Base-by-base conservation (phyloP, 345 rosid genomes). In the Euphorbia pulcherrima region DNA sequence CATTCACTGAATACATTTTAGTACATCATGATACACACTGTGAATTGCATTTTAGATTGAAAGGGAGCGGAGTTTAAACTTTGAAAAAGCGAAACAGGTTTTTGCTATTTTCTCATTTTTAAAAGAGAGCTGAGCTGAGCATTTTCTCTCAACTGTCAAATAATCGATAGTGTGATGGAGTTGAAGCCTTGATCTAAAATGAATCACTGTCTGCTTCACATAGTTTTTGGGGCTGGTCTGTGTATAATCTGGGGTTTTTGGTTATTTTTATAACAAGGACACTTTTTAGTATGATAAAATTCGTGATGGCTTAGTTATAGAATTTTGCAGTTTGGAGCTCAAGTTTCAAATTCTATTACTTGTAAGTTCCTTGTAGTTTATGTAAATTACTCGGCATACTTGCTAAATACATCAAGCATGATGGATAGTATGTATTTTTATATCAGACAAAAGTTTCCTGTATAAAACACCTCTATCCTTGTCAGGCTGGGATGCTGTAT, bases 381-480 rank as follows among this genome's bases (percentile, higher is more conserved):
- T 54, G 23, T 21, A 21, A 54, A 54, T 2, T 6, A 51, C 4
- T 65, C 28, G 20, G 28, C 35, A 33, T 6, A 51, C 4, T 65
- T 41, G 20, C 29, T 26, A 33, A 65, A 12, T 65, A 18, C n/a
- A 29, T 8, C 23, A n/a, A 50, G 58, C 44, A 48, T 26, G 20
- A 50, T 48, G 68, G 56, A 27, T 18, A 6, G 68, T 48, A 46
- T 65, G 57, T n/a, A 50, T 33, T 21, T 23, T 20, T 48, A 13
- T 12, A 33, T 33, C 3, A 2, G 4, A 33, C 37, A 33, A 33
- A 20, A 44, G 50, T 44, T 44, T 7, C 18, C 12, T 44, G 12
- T 44, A 44, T 14, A 12, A 10, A 44, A 44, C 50, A 44, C 50
- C 2, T 44, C 2, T 44, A 44, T 16, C 50, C 50, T 44, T 44